These are phyloP conservation scores for Barbarea vulgaris DNA, from an alignment of 345 rosid genomes.

Conservation along the genomic window DNA sequence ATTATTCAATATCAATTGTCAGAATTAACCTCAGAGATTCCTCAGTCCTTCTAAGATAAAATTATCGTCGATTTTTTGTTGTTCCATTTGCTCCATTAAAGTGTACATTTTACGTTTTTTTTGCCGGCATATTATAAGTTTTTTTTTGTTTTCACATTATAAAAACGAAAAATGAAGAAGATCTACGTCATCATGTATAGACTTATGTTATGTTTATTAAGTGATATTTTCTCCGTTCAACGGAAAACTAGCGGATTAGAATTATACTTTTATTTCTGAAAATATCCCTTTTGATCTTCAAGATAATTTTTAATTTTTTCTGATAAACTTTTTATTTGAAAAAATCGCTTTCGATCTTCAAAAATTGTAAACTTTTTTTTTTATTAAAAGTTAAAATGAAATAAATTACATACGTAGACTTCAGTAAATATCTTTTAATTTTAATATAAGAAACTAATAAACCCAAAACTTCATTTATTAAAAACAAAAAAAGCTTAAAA, in stretches of 20 bases:
- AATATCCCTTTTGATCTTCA: neutral
- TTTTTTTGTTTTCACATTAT: neutral
- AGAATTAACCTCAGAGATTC: conserved; percentile 10
- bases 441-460: neutral
- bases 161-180: neutral
- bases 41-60: neutral
- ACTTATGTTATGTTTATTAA: neutral
- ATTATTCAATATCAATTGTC: conserved; percentile 11
- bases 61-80: neutral
- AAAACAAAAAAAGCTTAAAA: neutral
- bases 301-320: neutral
- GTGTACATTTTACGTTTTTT: neutral
- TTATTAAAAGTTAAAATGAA: neutral
- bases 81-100: neutral
- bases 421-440: neutral
- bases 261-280: neutral
- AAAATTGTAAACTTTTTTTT: neutral
- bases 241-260: neutral
- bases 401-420: neutral
- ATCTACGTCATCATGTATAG: neutral
- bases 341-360: neutral
- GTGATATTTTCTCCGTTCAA: neutral
- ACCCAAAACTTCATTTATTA: neutral
- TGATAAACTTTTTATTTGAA: neutral
- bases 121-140: neutral